These are phyloP conservation scores for Hanseniaspora valbyensis DNA, from an alignment of 805 yeast genomes.

Conservation along the genomic window DNA sequence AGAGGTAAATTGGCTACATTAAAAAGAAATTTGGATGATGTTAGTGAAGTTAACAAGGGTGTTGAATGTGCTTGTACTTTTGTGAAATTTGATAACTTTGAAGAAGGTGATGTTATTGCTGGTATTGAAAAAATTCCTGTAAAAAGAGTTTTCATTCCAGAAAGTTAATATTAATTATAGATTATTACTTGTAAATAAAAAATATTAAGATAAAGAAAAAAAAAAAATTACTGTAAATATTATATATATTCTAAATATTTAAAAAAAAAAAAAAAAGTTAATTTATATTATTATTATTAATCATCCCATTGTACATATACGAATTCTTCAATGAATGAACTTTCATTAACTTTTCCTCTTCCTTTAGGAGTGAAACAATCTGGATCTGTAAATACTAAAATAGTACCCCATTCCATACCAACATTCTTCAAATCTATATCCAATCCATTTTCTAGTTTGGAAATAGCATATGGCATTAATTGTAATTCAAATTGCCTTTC, in stretches of 20 bases:
- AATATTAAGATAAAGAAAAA: background rate
- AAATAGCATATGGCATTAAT: conserved; percentile 84
- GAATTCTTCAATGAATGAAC: conserved; percentile 56
- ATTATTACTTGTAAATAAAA: background rate
- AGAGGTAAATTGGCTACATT: conserved; percentile 59
- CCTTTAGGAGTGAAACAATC: conserved; percentile 51
- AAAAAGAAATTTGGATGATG: conserved; percentile 74
- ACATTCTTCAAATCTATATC: conserved; percentile 33
- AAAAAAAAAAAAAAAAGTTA: background rate
- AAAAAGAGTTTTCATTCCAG: conserved; percentile 25
- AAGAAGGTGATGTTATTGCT: conserved; percentile 66
- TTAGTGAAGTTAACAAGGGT: conserved; percentile 66
- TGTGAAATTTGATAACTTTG: conserved; percentile 53
- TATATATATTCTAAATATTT: too few relatives aligned
- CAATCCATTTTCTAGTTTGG: conserved; percentile 55
- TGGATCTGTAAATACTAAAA: conserved; percentile 65
- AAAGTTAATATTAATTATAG: background rate
- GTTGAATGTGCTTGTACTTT: conserved; percentile 82
- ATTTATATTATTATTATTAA: conserved; percentile 17
- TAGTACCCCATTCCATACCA: conserved; percentile 98
- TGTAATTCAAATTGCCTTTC: conserved; percentile 69
- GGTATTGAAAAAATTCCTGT: conserved; percentile 56
- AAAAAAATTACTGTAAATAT: too few relatives aligned
- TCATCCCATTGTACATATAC: conserved; percentile 84
- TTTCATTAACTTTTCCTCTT: conserved; percentile 50